Evolutionary conservation across 2,329 filamentous ascomycete species (phyloP), one percentile per base, ranked within the genome.

Genomic region (Fusarium multiceps): DNA sequence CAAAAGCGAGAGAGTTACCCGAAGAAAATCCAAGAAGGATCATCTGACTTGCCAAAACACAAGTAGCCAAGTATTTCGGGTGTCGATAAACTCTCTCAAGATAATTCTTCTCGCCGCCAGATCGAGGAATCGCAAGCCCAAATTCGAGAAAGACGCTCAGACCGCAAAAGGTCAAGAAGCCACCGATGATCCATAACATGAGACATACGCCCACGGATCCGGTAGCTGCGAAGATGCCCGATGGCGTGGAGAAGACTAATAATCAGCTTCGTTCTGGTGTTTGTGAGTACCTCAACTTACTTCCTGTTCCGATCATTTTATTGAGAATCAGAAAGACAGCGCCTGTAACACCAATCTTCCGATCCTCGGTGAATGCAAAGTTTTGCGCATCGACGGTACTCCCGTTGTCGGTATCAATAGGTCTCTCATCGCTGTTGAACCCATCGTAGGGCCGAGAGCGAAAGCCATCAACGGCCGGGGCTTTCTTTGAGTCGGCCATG

Each of bases 71-170:
- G 75, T 89, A 88, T 59, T 83, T 85, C 1, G 88, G 88, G 23
- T 81, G 84, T 4, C 83, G 82, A 78, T 89, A 90, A 18, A 88
- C 86, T n/a, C 86, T 82, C 72, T 90, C 88, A 16, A 90, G 85
- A 73, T 90, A 90, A 75, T 89, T 88, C 81, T 90, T 90, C 68
- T 90, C 88, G 21, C 89, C 89, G 16, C 89, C 88, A 16, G 86
- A 89, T 37, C 85, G 82, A 4, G 88, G 88, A 37, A 90, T 89
- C 6, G 86, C 87, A 6, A 88, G 82, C 25, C 88, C 88, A 69
- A 89, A 90, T 72, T 90, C 89, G 50, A 90, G 83, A 75, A 87
- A 90, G 7, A 91, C 87, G 57, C 84, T 86, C 14, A 90, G 80
- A 23, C 88, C 88, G 66, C 82, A 84, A 70, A 88, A 87, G 4